These are phyloP conservation scores for Gossypium stocksii DNA, from an alignment of 345 rosid genomes.

Conservation along the genomic window DNA sequence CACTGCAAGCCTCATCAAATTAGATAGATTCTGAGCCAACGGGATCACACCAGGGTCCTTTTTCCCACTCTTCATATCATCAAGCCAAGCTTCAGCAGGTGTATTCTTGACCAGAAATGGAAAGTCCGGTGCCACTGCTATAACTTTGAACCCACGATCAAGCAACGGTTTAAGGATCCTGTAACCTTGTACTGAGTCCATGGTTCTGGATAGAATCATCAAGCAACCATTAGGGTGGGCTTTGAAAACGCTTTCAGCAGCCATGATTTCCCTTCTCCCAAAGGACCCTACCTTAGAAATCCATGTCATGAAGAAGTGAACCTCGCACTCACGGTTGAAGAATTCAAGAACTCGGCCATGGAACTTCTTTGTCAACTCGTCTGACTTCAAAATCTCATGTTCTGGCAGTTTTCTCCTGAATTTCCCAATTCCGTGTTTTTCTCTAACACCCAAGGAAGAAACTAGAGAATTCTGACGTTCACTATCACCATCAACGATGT, in stretches of 20 bases:
- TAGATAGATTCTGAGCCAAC: slow-evolving; percentile 66
- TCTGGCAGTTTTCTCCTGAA: slow-evolving; percentile 37
- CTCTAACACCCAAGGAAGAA: slow-evolving; percentile 43
- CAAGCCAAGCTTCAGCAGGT: slow-evolving; percentile 66
- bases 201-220: slow-evolving; percentile 55
- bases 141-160: slow-evolving; percentile 43
- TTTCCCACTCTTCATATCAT: slow-evolving; percentile 48
- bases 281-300: slow-evolving; percentile 51
- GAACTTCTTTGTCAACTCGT: slow-evolving; percentile 39
- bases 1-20: slow-evolving; percentile 59
- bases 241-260: slow-evolving; percentile 59
- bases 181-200: slow-evolving; percentile 55
- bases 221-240: slow-evolving; percentile 61
- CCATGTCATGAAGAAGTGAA: slow-evolving; percentile 83
- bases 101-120: slow-evolving; percentile 51
- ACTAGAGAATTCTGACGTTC: slow-evolving; percentile 23
- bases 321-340: slow-evolving; percentile 43
- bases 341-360: slow-evolving; percentile 47
- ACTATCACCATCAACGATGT: background rate
- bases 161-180: slow-evolving; percentile 49
- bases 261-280: slow-evolving; percentile 50
- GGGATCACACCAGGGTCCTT: slow-evolving; percentile 81
- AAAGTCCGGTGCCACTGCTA: slow-evolving; percentile 60
- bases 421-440: slow-evolving; percentile 46
- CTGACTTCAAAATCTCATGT: slow-evolving; percentile 49